A percentile compares a stretch with the other conserved stretches of the same genome.
These are phyloP conservation scores for Vicia villosa DNA, from an alignment of 306 rosid species.

Conservation along the genomic window DNA sequence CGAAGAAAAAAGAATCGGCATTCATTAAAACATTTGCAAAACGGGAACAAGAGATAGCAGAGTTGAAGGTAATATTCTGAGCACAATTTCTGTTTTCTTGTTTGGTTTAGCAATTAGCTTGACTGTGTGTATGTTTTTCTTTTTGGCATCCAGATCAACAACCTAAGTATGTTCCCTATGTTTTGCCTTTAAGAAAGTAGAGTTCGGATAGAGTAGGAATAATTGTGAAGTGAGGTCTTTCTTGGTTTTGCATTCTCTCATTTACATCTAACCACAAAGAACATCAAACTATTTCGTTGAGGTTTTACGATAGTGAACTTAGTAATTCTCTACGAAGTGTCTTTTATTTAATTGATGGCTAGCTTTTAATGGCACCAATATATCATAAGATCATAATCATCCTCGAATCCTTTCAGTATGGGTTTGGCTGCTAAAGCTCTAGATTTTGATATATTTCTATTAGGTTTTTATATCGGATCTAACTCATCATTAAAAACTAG, in stretches of 20 bases:
- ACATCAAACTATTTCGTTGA: slow-evolving; percentile 20
- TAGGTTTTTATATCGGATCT: not conserved
- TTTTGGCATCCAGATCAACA: slow-evolving; percentile 24
- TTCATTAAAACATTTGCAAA: slow-evolving; percentile 90
- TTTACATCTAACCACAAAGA: slow-evolving; percentile 25
- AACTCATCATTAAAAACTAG: not conserved
- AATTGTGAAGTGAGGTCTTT: not conserved
- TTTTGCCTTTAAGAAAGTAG: not conserved
- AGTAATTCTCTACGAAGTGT: slow-evolving; percentile 9
- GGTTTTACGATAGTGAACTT: slow-evolving; percentile 7
- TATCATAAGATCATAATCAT: not conserved
- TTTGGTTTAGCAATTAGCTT: slow-evolving; percentile 23
- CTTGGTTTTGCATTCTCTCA: slow-evolving; percentile 15
- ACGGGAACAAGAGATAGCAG: slow-evolving; percentile 93
- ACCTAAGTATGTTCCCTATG: slow-evolving; percentile 13
- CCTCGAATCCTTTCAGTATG: slow-evolving; percentile 1
- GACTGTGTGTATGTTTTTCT: not conserved
- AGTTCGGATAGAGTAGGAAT: slow-evolving; percentile 13
- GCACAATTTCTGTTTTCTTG: slow-evolving; percentile 13
- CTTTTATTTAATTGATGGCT: slow-evolving; percentile 20
- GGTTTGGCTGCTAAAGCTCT: slow-evolving; percentile 23
- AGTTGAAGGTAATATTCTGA: slow-evolving; percentile 63
- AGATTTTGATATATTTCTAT: slow-evolving; percentile 8
- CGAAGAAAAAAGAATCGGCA: slow-evolving; percentile 93
- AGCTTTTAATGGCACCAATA: slow-evolving; percentile 14